These are phyloP conservation scores for Cryptosporidium parvum DNA, from an alignment of 169 alveolate genomes.

Conservation along the genomic window DNA sequence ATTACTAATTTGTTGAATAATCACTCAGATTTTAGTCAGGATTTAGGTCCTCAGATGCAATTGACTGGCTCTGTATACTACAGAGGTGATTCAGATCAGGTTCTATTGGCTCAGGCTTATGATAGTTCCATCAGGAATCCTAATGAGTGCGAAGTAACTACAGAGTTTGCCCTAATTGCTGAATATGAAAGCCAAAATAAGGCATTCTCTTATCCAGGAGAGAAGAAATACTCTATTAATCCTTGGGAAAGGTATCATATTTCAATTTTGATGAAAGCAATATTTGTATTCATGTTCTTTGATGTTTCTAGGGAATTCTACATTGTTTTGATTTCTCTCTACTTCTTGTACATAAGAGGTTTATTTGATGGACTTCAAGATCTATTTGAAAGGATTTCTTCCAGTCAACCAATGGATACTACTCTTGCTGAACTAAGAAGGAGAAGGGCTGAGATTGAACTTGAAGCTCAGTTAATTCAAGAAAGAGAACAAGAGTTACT, in stretches of 20 bases:
- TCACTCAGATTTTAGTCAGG: conserved; percentile 15
- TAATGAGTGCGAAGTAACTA: conserved; percentile 23
- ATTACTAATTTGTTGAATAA: neutral
- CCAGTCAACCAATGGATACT: conserved; percentile 62
- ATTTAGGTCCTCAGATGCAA: conserved; percentile 24
- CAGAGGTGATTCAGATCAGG: conserved; percentile 19
- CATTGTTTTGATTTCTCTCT: conserved; percentile 37
- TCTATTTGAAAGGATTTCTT: conserved; percentile 31
- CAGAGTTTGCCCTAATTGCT: conserved; percentile 62
- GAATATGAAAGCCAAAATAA: conserved; percentile 36
- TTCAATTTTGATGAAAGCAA: conserved; percentile 55
- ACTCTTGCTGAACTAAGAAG: conserved; percentile 68
- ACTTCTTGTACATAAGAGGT: conserved; percentile 46
- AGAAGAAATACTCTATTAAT: conserved; percentile 54
- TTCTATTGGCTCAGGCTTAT: conserved; percentile 46
- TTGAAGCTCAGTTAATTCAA: neutral
- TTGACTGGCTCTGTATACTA: conserved; percentile 28
- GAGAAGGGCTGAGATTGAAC: conserved; percentile 58
- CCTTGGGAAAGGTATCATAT: conserved; percentile 74
- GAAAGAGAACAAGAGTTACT: neutral
- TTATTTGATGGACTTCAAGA: conserved; percentile 61
- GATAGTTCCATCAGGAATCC: conserved; percentile 10
- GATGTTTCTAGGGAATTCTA: conserved; percentile 68
- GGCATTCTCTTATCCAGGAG: conserved; percentile 42
- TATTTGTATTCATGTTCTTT: conserved; percentile 57